Evolutionary conservation across 345 rosid genomes (phyloP), one percentile per base, ranked within the genome.

Genomic region (Brassica nigra): DNA sequence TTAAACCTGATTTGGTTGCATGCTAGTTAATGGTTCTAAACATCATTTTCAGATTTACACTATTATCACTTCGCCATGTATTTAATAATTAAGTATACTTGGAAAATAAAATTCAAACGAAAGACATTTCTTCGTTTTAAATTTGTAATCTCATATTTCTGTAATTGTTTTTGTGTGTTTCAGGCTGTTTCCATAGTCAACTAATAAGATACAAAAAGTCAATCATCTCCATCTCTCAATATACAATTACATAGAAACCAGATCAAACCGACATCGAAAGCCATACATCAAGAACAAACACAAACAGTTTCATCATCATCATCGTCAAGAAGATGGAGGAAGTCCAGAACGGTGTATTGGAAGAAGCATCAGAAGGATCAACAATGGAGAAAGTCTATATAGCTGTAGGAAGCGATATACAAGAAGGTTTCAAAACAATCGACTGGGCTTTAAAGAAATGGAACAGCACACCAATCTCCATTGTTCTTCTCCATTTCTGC

Each of bases 391-490:
- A 87, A 77, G 88, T 92, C 10, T 88, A 86, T 34, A 93, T 91
- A 7, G 93, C 91, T 7, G 74, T 92, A 27, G 98, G 98, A 27
- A 89, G 84, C 65, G 94, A 91, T 81, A 37, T 86, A 20, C 87
- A 83, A 68, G 94, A 94, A 52, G 95, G 90, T 63, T 86, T 79
- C 84, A 90, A 82, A 82, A 87, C 94, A 16, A 78, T 91, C 72
- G 88, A 80, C 30, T 91, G 98, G 98, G 85, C 89, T 3, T 52
- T 89, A 28, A 68, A 9, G 83, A 88, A 84, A 71, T 94, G 94
- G 92, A 84, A 75, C 34, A 78, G 86, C 73, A 83, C 62, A 14
- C 81, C 89, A 36, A 80, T 86, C 83, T 82, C 90, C 81, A 77
- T 91, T 8, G 87, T 88, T 83, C 86, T 94, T 69, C 89, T 91